Percentiles rank a stretch among this genome's conserved stretches.
These are phyloP conservation scores for Globisporangium paddicum DNA, from an alignment of 352 stramenopile species.

Conservation along the genomic window DNA sequence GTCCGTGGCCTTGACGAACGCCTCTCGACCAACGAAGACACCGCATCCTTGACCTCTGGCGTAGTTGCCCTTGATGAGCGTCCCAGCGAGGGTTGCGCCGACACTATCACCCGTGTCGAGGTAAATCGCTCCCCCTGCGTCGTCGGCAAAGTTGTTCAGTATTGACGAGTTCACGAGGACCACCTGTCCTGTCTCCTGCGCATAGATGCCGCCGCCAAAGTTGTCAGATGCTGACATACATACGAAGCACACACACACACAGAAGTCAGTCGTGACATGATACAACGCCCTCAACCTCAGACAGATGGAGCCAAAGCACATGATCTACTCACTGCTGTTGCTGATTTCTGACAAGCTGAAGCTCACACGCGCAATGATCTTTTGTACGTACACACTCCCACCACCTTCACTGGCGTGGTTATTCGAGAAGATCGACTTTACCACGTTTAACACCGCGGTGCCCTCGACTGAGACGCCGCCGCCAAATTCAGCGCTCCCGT, in stretches of 20 bases:
- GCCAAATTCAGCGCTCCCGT: slow-evolving; percentile 39
- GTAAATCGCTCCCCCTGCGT: slow-evolving; percentile 52
- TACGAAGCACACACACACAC: neutral
- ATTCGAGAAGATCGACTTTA: slow-evolving; percentile 21
- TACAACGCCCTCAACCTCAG: neutral
- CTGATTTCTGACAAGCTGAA: slow-evolving; percentile 25
- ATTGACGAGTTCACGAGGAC: slow-evolving; percentile 22
- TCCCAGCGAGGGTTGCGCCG: slow-evolving; percentile 22
- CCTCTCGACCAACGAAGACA: slow-evolving; percentile 52
- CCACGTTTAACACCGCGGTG: slow-evolving; percentile 20
- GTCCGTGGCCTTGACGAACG: slow-evolving; percentile 16
- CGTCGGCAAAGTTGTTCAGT: slow-evolving; percentile 44
- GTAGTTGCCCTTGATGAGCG: slow-evolving; percentile 28
- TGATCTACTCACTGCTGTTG: slow-evolving; percentile 30
- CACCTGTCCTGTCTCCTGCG: slow-evolving; percentile 27
- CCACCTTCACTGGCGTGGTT: slow-evolving; percentile 44
- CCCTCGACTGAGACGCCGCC: slow-evolving; percentile 32
- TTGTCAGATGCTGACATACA: slow-evolving; percentile 37
- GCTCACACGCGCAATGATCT: slow-evolving; percentile 17
- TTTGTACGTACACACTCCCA: slow-evolving; percentile 36
- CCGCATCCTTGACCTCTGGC: slow-evolving; percentile 43
- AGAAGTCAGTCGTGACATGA: neutral
- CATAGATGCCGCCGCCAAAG: slow-evolving; percentile 43
- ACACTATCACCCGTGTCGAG: slow-evolving; percentile 47
- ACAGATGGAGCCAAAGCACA: neutral